Percentiles rank a stretch among this genome's conserved stretches.
Conservation (phyloP, 2,329 filamentous ascomycete genomes). For the Cytospora piceae region DNA sequence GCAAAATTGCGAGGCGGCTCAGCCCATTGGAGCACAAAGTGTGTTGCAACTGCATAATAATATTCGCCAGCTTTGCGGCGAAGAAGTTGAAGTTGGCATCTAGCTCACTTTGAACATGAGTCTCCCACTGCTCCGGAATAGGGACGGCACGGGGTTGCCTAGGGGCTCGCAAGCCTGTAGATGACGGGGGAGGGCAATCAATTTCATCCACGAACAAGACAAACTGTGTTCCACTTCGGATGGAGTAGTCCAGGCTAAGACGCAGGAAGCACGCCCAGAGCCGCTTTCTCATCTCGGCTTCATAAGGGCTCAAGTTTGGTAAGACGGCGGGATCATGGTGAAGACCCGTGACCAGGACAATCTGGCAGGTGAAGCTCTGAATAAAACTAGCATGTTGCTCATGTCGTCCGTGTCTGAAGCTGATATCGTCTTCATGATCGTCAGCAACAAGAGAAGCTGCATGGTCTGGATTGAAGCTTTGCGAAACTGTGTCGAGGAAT, state of each 20-base stretch:
- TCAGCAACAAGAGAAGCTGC: conserved; percentile 29
- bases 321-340: conserved; percentile 33
- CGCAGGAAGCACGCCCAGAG: conserved; percentile 33
- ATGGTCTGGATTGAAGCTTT: conserved; percentile 31
- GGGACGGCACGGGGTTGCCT: neutral
- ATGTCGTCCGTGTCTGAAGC: conserved; percentile 32
- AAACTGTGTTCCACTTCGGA: conserved; percentile 33
- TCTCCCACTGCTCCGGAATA: neutral
- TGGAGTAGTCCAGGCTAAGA: conserved; percentile 32
- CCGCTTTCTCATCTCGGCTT: conserved; percentile 32
- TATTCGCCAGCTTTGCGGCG: conserved; percentile 23
- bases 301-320: conserved; percentile 27
- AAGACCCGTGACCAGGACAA: conserved; percentile 32
- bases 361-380: conserved; percentile 29
- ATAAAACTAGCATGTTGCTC: conserved; percentile 27
- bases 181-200: conserved; percentile 32
- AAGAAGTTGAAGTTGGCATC: conserved; percentile 28
- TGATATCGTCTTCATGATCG: conserved; percentile 30
- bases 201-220: conserved; percentile 31
- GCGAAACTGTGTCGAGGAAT: conserved; percentile 27
- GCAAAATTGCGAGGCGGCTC: too few relatives aligned
- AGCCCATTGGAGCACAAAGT: too few relatives aligned
- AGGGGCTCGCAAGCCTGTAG: conserved; percentile 12
- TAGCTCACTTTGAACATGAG: conserved; percentile 2
- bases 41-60: too few relatives aligned